Evolutionary conservation across 306 rosid species (phyloP).

Genomic region (Mucuna pruriens): DNA sequence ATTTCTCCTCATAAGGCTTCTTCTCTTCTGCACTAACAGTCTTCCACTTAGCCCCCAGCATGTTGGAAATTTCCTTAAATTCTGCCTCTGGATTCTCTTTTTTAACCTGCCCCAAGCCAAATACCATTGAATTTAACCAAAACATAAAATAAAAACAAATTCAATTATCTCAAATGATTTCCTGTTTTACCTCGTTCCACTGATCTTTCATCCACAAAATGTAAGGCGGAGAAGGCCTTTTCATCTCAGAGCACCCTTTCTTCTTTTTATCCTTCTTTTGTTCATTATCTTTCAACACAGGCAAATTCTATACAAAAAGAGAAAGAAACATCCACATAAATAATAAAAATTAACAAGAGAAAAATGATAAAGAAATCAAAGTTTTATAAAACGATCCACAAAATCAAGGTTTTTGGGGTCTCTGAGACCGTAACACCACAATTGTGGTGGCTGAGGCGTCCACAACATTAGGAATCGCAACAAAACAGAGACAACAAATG

Average conservation of each 20-base stretch:
- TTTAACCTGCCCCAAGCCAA: slow-evolving; percentile 63
- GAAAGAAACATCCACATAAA: not conserved
- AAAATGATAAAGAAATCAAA: no score
- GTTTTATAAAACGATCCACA: not conserved
- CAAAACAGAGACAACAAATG: not conserved
- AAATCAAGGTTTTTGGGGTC: not conserved
- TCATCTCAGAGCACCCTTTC: slow-evolving; percentile 61
- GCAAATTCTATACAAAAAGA: slow-evolving; percentile 54
- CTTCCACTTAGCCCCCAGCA: slow-evolving; percentile 92
- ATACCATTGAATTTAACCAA: not conserved
- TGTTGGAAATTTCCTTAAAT: slow-evolving; percentile 72
- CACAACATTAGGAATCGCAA: not conserved
- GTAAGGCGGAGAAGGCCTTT: slow-evolving; percentile 86
- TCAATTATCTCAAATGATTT: not conserved
- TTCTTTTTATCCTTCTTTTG: slow-evolving; percentile 70
- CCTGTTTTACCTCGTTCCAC: slow-evolving; percentile 71
- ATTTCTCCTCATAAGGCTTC: slow-evolving; percentile 84
- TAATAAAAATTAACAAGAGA: not conserved
- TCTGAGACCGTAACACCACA: not conserved
- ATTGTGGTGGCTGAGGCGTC: no score
- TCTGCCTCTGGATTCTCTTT: slow-evolving; percentile 85
- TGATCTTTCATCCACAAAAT: slow-evolving; percentile 87
- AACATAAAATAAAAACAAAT: not conserved
- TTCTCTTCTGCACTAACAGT: slow-evolving; percentile 71
- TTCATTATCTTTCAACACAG: slow-evolving; percentile 64